Evolutionary conservation across 345 rosid genomes (phyloP).

Genomic region (Eucalyptus polyanthemos): DNA sequence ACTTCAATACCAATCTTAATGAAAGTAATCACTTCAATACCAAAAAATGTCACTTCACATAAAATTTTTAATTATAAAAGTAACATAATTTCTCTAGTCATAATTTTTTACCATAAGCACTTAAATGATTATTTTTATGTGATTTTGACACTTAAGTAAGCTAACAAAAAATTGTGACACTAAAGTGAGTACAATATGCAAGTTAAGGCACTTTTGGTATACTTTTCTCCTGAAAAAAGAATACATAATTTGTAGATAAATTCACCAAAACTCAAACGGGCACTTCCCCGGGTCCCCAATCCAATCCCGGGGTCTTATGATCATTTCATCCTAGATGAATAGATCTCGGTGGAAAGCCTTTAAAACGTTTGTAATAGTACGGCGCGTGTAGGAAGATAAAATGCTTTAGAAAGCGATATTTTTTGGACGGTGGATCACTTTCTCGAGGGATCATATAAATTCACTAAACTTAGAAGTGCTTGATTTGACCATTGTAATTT

Average conservation of each 20-base stretch:
- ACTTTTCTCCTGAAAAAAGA: background rate
- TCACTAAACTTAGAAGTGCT: background rate
- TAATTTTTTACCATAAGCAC: accelerated
- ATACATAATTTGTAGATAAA: background rate
- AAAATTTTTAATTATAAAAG: no score
- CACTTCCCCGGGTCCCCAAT: background rate
- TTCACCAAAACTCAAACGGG: background rate
- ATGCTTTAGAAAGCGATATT: background rate
- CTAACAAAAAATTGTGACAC: accelerated
- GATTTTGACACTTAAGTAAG: no score
- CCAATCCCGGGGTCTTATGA: no score
- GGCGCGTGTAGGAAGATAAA: background rate
- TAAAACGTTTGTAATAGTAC: no score
- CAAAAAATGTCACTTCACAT: no score
- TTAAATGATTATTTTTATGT: accelerated
- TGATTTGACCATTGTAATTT: background rate
- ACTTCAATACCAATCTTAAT: no score
- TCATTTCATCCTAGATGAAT: no score
- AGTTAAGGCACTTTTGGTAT: accelerated
- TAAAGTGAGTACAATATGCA: no score
- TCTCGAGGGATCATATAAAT: background rate
- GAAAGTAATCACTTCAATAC: accelerated
- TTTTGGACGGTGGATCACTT: background rate
- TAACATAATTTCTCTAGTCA: accelerated
- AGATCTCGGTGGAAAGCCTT: no score